Evolutionary conservation across 2,329 filamentous ascomycete genomes (phyloP).

Genomic region (Macroventuria anomochaeta): DNA sequence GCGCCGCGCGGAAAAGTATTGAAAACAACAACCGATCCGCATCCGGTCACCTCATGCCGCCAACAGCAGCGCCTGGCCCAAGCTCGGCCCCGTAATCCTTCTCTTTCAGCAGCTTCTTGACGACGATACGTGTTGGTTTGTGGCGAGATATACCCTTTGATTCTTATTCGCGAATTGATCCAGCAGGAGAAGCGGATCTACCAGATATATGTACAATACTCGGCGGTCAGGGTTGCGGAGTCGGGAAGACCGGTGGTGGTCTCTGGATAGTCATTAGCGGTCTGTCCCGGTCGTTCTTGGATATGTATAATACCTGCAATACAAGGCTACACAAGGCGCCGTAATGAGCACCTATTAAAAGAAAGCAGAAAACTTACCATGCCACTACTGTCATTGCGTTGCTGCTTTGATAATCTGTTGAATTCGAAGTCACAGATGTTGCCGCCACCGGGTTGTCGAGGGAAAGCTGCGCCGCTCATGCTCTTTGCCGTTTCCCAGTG

Average conservation of each 20-base stretch:
- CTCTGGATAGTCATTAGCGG: constrained; percentile 28
- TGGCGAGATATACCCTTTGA: constrained; percentile 44
- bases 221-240: background rate
- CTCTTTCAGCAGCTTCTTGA: constrained; percentile 24
- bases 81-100: constrained; percentile 9
- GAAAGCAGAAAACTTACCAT: constrained; percentile 12
- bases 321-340: background rate
- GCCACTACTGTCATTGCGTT: background rate
- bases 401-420: background rate
- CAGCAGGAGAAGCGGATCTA: constrained; percentile 23
- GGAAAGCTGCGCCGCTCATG: constrained; percentile 11
- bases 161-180: constrained; percentile 31
- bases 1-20: constrained; percentile 33
- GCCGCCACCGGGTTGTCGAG: too few species aligned
- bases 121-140: constrained; percentile 29
- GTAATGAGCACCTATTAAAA: background rate
- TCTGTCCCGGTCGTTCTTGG: constrained; percentile 12
- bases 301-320: constrained; percentile 23
- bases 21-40: constrained; percentile 47
- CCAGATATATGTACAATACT: constrained; percentile 34
- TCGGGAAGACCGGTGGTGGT: background rate
- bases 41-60: constrained; percentile 45
- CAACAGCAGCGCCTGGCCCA: constrained; percentile 24
- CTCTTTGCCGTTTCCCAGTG: constrained; percentile 36
- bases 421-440: background rate